These are phyloP conservation scores for Camelina hispida DNA, from an alignment of 345 rosid genomes.

Conservation along the genomic window DNA sequence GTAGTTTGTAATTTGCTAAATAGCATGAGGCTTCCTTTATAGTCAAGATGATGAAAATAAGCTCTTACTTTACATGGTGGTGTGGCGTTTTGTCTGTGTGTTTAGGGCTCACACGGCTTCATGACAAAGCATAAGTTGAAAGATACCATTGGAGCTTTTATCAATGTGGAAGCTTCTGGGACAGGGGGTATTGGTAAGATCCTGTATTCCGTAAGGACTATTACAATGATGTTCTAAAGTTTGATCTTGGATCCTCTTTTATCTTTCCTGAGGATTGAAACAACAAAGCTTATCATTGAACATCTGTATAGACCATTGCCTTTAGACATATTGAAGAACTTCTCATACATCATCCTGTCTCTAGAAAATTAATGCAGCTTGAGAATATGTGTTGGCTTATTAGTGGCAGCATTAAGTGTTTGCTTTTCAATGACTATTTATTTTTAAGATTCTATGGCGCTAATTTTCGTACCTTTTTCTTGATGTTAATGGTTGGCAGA, in stretches of 20 bases:
- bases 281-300: background rate
- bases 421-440: background rate
- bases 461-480: no score
- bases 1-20: slow-evolving; percentile 27
- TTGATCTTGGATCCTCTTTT: slow-evolving; percentile 14
- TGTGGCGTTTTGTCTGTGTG: slow-evolving; percentile 41
- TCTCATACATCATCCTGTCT: slow-evolving; percentile 13
- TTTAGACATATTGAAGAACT: slow-evolving; percentile 10
- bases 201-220: slow-evolving; percentile 1
- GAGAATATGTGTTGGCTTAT: slow-evolving; percentile 1
- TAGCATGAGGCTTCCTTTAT: slow-evolving; percentile 18
- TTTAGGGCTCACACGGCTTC: slow-evolving; percentile 97
- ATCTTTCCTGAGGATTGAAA: background rate
- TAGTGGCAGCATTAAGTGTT: background rate
- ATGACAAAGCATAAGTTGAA: slow-evolving; percentile 85
- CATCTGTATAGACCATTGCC: slow-evolving; percentile 11
- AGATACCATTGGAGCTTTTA: slow-evolving; percentile 83
- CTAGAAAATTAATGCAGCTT: slow-evolving; percentile 8
- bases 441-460: no score
- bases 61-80: background rate
- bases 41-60: slow-evolving; percentile 23
- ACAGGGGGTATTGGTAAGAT: slow-evolving; percentile 88
- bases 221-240: slow-evolving; percentile 11
- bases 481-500: slow-evolving; percentile 53
- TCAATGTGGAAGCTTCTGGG: slow-evolving; percentile 98